Conservation (phyloP, 2,329 filamentous ascomycete genomes). For the Fusarium armeniacum region DNA sequence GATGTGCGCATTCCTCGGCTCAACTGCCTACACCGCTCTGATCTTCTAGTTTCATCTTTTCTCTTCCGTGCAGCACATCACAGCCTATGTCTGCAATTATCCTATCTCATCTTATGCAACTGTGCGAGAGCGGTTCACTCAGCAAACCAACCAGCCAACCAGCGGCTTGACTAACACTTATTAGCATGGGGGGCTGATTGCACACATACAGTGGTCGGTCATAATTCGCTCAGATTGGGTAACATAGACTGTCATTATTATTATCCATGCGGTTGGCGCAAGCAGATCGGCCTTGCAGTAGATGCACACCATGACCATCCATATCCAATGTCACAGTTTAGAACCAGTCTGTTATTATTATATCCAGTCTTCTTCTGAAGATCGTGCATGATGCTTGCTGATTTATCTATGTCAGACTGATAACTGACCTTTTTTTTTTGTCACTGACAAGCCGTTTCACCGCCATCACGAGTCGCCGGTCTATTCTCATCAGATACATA, state of each 20-base stretch:
- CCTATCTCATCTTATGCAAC: conserved; percentile 11
- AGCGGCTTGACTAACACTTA: conserved; percentile 10
- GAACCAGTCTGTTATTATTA: background rate
- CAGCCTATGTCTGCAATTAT: conserved; percentile 27
- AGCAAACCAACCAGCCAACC: conserved; percentile 25
- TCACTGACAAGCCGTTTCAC: background rate
- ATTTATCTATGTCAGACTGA: background rate
- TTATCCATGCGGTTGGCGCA: conserved; percentile 32
- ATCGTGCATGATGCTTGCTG: background rate
- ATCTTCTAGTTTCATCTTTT: conserved; percentile 3
- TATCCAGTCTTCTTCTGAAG: background rate
- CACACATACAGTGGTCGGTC: conserved; percentile 9
- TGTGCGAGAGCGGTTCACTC: conserved; percentile 21
- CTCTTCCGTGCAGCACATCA: conserved; percentile 16
- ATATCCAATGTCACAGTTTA: background rate
- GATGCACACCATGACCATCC: conserved; percentile 16
- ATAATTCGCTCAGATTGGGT: conserved; percentile 23
- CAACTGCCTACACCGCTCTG: conserved; percentile 28
- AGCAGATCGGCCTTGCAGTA: conserved; percentile 41
- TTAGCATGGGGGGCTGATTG: conserved; percentile 19
- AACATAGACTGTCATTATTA: background rate
- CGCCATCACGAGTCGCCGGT: conserved; percentile 8
- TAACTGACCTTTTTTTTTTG: background rate
- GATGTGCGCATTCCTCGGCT: conserved; percentile 12
- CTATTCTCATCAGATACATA: background rate